Conservation (phyloP, 345 rosid genomes). For the Eucalyptus cloeziana region DNA sequence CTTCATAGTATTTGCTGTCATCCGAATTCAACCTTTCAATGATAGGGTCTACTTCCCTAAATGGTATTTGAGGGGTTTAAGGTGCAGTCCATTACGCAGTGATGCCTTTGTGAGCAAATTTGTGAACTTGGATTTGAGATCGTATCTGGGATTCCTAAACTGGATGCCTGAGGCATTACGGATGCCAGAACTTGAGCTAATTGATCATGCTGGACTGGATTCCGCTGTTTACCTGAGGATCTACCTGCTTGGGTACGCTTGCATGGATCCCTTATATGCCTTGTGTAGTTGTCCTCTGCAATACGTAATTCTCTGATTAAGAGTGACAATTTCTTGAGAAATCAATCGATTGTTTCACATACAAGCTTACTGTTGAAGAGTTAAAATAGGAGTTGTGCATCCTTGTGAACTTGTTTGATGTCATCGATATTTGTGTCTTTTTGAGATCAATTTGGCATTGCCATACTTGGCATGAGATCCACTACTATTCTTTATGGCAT, state of each 20-base stretch:
- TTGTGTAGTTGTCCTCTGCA: background rate
- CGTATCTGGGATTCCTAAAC: conserved; percentile 55
- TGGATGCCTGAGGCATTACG: conserved; percentile 93
- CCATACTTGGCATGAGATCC: background rate
- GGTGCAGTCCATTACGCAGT: conserved; percentile 40
- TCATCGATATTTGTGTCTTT: background rate
- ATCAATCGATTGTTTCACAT: background rate
- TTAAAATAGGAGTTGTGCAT: background rate
- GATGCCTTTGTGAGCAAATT: conserved; percentile 61
- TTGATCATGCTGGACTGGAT: conserved; percentile 87
- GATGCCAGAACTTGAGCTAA: conserved; percentile 93
- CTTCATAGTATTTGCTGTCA: conserved; percentile 64
- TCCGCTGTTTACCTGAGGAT: conserved; percentile 83
- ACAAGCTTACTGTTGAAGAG: background rate
- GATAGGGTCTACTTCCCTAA: conserved; percentile 93
- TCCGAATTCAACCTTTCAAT: conserved; percentile 81
- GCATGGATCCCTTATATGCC: background rate
- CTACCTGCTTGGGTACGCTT: conserved; percentile 68
- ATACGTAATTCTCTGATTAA: background rate
- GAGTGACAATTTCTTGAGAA: background rate
- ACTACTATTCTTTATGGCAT: background rate
- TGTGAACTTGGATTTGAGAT: conserved; percentile 67
- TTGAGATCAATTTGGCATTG: background rate
- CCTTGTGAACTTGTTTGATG: background rate
- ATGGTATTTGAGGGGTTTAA: conserved; percentile 81